Percentiles rank a stretch among this genome's conserved stretches.
Evolutionary conservation across 2,329 filamentous ascomycete genomes (phyloP).

Genomic region (Colletotrichum sp.): DNA sequence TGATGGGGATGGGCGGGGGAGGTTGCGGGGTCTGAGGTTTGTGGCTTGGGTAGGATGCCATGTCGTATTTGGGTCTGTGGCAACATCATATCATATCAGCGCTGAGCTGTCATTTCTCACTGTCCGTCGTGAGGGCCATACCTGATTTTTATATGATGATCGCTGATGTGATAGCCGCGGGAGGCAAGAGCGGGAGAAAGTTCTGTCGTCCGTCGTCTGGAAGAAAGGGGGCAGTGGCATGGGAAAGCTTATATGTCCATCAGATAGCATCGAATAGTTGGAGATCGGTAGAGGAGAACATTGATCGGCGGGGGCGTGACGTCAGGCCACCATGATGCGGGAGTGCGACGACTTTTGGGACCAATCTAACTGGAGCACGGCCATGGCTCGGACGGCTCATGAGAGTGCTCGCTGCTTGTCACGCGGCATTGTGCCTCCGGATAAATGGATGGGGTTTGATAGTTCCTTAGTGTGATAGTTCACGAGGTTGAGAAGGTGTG

Average conservation of each 20-base stretch:
- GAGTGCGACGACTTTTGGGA: background rate
- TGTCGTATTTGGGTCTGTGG: background rate
- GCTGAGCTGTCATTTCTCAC: background rate
- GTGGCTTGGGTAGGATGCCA: slow-evolving; percentile 19
- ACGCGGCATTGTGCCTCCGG: background rate
- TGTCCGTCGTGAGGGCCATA: background rate
- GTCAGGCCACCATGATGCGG: slow-evolving; percentile 15
- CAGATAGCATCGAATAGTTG: background rate
- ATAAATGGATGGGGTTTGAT: background rate
- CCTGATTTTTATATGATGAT: background rate
- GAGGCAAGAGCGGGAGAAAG: background rate
- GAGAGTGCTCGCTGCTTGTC: background rate
- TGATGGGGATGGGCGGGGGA: slow-evolving; percentile 22
- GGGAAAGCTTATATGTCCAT: background rate
- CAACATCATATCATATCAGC: background rate
- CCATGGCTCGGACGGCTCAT: background rate
- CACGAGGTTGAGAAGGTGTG: background rate
- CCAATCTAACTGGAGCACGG: background rate
- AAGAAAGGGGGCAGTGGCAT: background rate
- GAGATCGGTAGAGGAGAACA: background rate
- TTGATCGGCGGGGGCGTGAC: slow-evolving; percentile 4
- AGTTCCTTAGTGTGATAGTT: background rate
- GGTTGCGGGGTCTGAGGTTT: slow-evolving; percentile 24
- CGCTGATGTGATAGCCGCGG: background rate
- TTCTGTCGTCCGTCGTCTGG: background rate